These are phyloP conservation scores for Cercospora berteroae DNA, from an alignment of 2,329 filamentous ascomycete genomes.

Conservation along the genomic window DNA sequence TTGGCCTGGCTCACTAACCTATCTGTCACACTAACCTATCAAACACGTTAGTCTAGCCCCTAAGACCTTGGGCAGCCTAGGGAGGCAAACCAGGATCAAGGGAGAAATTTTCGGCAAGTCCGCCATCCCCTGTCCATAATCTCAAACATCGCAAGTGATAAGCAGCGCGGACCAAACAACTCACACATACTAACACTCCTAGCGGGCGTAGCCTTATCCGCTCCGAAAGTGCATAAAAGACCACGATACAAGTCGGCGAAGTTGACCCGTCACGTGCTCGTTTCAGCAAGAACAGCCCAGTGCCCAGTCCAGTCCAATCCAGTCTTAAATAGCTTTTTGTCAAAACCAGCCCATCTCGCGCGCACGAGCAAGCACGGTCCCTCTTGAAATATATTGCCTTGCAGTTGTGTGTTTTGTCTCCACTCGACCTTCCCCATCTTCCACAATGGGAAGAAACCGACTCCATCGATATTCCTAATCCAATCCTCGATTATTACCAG, in stretches of 20 bases:
- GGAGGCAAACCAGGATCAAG: not conserved
- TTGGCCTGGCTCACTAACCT: no score
- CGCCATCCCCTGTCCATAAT: not conserved
- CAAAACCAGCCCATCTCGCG: no score
- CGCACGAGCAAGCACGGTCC: not conserved
- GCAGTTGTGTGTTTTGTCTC: not conserved
- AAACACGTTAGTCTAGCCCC: not conserved
- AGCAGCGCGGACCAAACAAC: not conserved
- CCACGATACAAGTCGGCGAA: not conserved
- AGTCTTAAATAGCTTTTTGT: not conserved
- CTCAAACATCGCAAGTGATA: slow-evolving; percentile 3
- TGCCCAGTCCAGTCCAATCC: not conserved
- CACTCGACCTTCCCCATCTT: not conserved
- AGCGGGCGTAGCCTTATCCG: not conserved
- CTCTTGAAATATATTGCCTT: not conserved
- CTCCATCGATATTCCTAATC: not conserved
- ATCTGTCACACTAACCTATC: no score
- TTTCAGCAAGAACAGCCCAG: not conserved
- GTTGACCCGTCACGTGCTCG: not conserved
- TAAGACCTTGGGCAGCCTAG: not conserved
- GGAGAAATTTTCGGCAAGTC: not conserved
- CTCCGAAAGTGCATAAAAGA: not conserved
- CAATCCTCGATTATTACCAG: not conserved
- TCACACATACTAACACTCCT: not conserved
- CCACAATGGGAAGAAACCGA: not conserved